Evolutionary conservation across 805 yeast species (phyloP).

Genomic region (Geotrichum ghanense): DNA sequence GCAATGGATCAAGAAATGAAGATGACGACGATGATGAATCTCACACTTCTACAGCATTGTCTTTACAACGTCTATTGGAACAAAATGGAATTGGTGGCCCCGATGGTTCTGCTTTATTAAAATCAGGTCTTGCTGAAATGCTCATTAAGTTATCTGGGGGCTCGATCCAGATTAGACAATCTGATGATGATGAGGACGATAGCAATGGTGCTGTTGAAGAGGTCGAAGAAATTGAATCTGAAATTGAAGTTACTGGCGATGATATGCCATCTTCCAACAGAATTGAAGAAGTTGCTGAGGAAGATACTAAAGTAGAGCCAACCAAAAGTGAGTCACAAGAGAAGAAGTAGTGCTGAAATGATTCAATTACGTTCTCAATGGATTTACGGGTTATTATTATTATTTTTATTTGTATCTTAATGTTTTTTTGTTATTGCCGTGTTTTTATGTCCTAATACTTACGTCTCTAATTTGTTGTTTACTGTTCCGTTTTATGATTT

Average conservation of each 20-base stretch:
- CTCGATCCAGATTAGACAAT: slow-evolving; percentile 2
- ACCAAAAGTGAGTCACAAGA: slow-evolving; percentile 1
- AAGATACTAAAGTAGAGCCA: slow-evolving; percentile 6
- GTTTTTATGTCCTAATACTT: too few species aligned
- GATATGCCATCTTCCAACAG: slow-evolving; percentile 9
- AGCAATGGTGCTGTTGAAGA: slow-evolving; percentile 1
- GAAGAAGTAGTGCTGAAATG: too few species aligned
- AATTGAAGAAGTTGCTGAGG: slow-evolving; percentile 12
- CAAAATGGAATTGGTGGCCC: slow-evolving; percentile 3
- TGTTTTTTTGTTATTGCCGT: too few species aligned
- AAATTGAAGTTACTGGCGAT: slow-evolving; percentile 8
- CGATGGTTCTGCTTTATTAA: slow-evolving; percentile 8
- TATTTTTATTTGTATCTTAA: too few species aligned
- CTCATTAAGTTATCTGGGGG: slow-evolving; percentile 7
- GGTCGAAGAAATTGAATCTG: slow-evolving; percentile 10
- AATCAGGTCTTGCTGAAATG: slow-evolving; percentile 5
- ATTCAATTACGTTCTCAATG: too few species aligned
- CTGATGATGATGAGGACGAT: background rate
- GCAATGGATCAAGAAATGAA: slow-evolving; percentile 3
- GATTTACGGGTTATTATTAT: too few species aligned
- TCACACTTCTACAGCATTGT: slow-evolving; percentile 2
- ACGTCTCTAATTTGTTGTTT: too few species aligned
- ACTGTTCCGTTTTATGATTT: too few species aligned
- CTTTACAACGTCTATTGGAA: slow-evolving; percentile 3
- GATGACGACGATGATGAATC: slow-evolving; percentile 2